Conservation (phyloP, 139 green algal species). For the Astrephomene gubernaculifera region DNA sequence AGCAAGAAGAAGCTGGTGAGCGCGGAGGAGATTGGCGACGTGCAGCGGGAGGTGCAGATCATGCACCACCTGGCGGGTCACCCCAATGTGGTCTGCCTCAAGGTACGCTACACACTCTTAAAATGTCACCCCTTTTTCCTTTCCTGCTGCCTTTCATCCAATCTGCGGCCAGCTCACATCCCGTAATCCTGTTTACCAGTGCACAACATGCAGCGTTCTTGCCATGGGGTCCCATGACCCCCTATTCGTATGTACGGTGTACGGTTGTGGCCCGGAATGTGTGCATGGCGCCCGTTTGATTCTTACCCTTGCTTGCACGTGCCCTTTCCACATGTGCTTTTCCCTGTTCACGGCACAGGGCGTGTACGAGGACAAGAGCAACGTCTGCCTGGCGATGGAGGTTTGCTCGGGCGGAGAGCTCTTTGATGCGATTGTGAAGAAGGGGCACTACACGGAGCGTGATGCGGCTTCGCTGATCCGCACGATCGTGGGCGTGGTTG, state of each 20-base stretch:
- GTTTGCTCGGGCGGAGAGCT: conserved; percentile 95
- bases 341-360: too few species aligned
- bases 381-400: conserved; percentile 94
- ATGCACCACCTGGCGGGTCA: conserved; percentile 74
- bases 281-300: too few species aligned
- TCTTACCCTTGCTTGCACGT: too few species aligned
- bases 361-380: conserved; percentile 88
- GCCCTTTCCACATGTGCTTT: too few species aligned
- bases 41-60: conserved; percentile 92
- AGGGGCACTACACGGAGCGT: conserved; percentile 90
- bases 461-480: conserved; percentile 69
- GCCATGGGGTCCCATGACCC: too few species aligned
- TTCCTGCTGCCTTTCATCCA: too few species aligned
- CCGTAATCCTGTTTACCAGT: too few species aligned
- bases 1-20: conserved; percentile 92
- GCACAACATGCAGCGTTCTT: not conserved
- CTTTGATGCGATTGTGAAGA: conserved; percentile 95
- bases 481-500: conserved; percentile 89
- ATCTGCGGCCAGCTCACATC: too few species aligned
- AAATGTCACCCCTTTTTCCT: too few species aligned
- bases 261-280: too few species aligned
- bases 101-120: conserved; percentile 9
- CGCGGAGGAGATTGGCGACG: conserved; percentile 95
- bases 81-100: conserved; percentile 66
- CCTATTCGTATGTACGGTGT: too few species aligned